A percentile compares a stretch with the other conserved stretches of the same genome.
Evolutionary conservation across 345 rosid species (phyloP).

Genomic region (Gossypium sturtianum): DNA sequence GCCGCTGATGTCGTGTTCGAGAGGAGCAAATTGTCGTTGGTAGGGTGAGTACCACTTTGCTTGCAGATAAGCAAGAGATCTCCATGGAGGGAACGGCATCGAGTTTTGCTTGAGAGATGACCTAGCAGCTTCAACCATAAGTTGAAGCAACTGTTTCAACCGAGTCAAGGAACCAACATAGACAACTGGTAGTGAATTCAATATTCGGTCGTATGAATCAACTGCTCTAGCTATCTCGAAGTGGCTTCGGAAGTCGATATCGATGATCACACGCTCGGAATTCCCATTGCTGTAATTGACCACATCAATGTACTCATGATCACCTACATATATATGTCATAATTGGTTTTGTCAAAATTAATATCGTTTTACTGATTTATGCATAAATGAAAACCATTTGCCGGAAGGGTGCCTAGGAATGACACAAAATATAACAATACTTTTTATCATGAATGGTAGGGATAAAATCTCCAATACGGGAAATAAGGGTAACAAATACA

Average conservation of each 20-base stretch:
- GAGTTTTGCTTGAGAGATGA: constrained; percentile 84
- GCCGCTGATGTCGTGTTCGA: constrained; percentile 24
- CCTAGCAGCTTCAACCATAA: constrained; percentile 82
- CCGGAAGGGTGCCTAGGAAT: background rate
- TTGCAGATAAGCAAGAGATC: constrained; percentile 74
- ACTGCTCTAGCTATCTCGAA: constrained; percentile 95
- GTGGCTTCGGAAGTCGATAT: constrained; percentile 83
- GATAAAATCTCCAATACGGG: background rate
- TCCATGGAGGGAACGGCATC: constrained; percentile 98
- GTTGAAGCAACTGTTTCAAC: constrained; percentile 70
- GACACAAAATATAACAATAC: background rate
- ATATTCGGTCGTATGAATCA: constrained; percentile 64
- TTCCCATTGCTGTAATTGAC: constrained; percentile 37
- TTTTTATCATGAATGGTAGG: background rate
- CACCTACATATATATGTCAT: constrained; percentile 48
- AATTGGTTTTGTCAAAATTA: background rate
- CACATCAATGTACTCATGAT: constrained; percentile 81
- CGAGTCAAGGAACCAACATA: constrained; percentile 62
- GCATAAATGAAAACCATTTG: background rate
- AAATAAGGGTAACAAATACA: background rate
- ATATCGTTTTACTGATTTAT: background rate
- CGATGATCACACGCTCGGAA: constrained; percentile 72
- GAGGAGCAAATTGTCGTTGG: constrained; percentile 46
- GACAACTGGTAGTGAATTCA: constrained; percentile 69
- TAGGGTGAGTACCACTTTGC: constrained; percentile 79